Evolutionary conservation across 345 rosid genomes (phyloP).

Genomic region (Gossypioides kirkii): DNA sequence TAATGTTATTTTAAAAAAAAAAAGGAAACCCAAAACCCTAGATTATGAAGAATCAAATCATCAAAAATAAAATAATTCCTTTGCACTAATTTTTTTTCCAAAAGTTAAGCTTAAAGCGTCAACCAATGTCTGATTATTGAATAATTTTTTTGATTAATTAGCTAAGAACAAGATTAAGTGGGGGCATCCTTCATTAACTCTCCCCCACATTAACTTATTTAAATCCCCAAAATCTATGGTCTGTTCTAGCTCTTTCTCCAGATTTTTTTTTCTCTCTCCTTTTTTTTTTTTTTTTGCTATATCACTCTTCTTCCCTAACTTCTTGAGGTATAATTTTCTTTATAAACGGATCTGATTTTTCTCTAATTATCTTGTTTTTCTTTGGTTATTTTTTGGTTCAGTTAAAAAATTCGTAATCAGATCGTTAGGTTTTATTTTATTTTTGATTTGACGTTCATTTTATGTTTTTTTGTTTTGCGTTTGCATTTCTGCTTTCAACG

Average conservation of each 20-base stretch:
- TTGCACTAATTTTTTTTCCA: neutral
- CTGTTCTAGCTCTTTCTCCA: neutral
- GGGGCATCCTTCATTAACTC: slow-evolving; percentile 30
- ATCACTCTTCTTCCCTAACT: neutral
- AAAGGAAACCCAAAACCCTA: slow-evolving; percentile 23
- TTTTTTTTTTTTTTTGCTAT: neutral
- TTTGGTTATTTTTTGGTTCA: neutral
- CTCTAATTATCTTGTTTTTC: neutral
- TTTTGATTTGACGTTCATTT: neutral
- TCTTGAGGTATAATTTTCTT: neutral
- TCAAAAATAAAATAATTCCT: neutral
- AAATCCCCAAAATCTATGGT: neutral
- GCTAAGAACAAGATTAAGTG: slow-evolving; percentile 24
- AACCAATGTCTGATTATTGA: slow-evolving; percentile 7
- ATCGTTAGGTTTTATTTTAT: neutral
- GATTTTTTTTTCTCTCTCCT: slow-evolving; percentile 24
- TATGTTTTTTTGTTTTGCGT: neutral
- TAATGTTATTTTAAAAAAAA: neutral
- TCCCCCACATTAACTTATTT: slow-evolving; percentile 12
- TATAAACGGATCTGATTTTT: slow-evolving; percentile 13
- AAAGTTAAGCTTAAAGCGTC: slow-evolving; percentile 1
- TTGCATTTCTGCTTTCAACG: slow-evolving; percentile 5
- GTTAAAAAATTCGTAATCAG: neutral
- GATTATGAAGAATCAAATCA: slow-evolving; percentile 4
- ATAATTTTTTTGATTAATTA: slow-evolving; percentile 18